Evolutionary conservation across 805 yeast species (phyloP), one percentile per base, ranked within the genome.

Genomic region (Hyphopichia homilentoma): DNA sequence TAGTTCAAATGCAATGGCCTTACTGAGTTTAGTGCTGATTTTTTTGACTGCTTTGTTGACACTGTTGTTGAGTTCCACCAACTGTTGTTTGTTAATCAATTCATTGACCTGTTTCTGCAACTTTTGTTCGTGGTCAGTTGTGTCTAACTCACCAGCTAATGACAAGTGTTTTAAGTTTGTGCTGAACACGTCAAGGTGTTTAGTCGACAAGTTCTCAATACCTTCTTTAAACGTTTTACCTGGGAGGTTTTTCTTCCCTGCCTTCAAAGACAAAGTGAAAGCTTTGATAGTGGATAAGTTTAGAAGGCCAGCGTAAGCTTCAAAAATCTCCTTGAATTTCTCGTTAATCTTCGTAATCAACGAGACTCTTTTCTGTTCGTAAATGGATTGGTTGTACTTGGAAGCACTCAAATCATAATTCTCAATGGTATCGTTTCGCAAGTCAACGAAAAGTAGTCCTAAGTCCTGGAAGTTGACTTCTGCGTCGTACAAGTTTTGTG

Each of bases 371-470:
- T 82, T 82, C 33, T 79, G 81, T 25, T 65, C 50, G 54, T 84
- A 93, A 2, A 89, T 94, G 2, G 70, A 38, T 23, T 65, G 56
- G 32, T 77, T 70, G 52, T 93, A 93, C 35, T 88, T 77, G 1
- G 93, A 72, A 2, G 97, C 98, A 36, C 71, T 68, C 4, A 63
- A 47, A 50, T 87, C 95, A 55, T 77, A 90, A 8, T 59, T 51
- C 0, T 57, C 61, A 9, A 87, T 46, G 2, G 79, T 70, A 2
- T 58, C 54, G 2, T 59, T 43, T 27, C 77, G 67, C 23, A 84
- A 58, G 9, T 54, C 54, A 6, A 50, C 48, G 42, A 84, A 54
- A 1, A 51, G 41, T 4, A 50, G 43, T 1, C 81, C 79, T 15
- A 81, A 48, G 12, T 59, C 57, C 12, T 64, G 61, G 48, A 69